Base-by-base conservation (phyloP, 192 early-diverging fungal genomes). In the Fimicolochytrium jonesii region DNA sequence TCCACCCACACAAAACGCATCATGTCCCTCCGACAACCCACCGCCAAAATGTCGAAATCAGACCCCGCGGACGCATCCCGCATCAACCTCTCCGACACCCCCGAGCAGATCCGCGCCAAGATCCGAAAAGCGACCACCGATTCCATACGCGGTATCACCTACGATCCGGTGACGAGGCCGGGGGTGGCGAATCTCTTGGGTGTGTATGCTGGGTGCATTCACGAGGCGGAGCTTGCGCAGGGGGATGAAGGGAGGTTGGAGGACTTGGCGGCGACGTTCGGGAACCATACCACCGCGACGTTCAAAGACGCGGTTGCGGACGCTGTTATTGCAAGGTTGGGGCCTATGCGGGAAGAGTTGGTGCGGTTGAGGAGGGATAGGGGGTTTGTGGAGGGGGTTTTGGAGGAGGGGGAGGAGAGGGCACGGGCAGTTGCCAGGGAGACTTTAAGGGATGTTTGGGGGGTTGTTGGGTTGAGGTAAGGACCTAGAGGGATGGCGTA, bases 31-130 rank as follows among this genome's bases (percentile, higher is more conserved):
- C 76, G 83, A 4, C 78, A 89, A 37, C 92, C 92, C 1, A 61
- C 61, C 11, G 58, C 67, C 37, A 94, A 94, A 66, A 97, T 94
- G 94, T 92, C 91, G 9, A 95, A 97, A 69, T 90, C 88, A 0
- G 89, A 92, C 43, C 70, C 81, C 3, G 80, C 75, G 6, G 86
- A 87, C 25, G 58, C 74, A 23, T 77, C 88, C 1, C 84, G 92
- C 0, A 93, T 96, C 58, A 85, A 87, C 57, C 62, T 96, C 2
- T 63, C 68, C 26, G 94, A 97, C 66, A 54, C 84, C 0, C 86
- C 90, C 9, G 68, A 78, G 7, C 31, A 69, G 11, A 91, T 94
- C 49, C 23, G 65, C 2, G 37, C 47, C 31, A 94, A 93, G 49
- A 87, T 94, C 56, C 78, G 74, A 17, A 74, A 80, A 25, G 85